phyloP scores from a whole-genome alignment of 2,329 filamentous ascomycete species.

The Aspergillus sp. region DNA sequence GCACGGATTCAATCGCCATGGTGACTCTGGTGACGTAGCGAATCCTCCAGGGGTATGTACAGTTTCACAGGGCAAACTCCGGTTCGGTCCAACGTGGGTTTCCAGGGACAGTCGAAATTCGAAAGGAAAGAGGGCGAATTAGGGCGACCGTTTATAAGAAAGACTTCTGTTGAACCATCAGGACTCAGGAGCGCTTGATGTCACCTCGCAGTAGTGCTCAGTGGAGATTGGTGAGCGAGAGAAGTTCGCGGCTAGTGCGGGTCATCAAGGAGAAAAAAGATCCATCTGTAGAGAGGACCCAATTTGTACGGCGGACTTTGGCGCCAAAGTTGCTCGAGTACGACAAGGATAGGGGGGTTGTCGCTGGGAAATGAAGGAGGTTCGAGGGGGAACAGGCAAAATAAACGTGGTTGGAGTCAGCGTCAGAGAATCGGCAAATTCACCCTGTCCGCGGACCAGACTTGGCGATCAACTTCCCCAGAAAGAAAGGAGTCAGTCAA shows the following conservation, averaged over 20 bases:
- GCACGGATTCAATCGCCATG: constrained; percentile 54
- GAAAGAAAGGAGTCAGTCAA: neutral
- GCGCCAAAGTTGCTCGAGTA: neutral
- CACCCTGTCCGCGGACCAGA: constrained; percentile 15
- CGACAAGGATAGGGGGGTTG: constrained; percentile 5
- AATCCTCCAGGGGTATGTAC: neutral
- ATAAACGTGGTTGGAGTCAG: constrained; percentile 6
- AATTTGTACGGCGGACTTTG: constrained; percentile 4
- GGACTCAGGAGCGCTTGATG: constrained; percentile 12
- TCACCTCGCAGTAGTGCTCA: constrained; percentile 11
- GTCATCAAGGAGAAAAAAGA: constrained; percentile 14
- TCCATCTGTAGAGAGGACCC: constrained; percentile 13
- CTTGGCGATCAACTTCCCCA: constrained; percentile 15
- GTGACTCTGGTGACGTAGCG: neutral
- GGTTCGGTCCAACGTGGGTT: neutral
- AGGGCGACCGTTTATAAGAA: neutral
- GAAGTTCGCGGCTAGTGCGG: constrained; percentile 9
- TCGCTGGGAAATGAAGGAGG: constrained; percentile 9
- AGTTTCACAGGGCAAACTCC: neutral
- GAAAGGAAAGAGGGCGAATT: neutral
- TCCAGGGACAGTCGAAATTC: neutral
- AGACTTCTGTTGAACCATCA: constrained; percentile 3
- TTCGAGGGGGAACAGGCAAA: constrained; percentile 5
- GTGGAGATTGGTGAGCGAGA: constrained; percentile 11
- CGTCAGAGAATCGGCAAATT: constrained; percentile 17